Base-by-base conservation (phyloP, 2,329 filamentous ascomycete species). In the Aspergillus awamori region DNA sequence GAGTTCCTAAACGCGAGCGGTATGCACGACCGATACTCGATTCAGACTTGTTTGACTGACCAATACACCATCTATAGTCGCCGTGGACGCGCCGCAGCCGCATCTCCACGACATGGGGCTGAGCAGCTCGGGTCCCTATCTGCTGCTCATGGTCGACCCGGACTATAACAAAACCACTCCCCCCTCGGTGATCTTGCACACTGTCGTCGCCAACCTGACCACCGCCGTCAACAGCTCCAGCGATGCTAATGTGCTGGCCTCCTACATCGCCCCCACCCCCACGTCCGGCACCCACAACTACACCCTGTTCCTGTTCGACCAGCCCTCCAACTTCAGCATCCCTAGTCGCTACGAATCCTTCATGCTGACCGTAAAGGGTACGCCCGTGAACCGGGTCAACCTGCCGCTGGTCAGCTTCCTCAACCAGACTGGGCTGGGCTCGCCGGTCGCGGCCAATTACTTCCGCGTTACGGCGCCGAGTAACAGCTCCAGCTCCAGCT, bases 131-230 rank as follows among this genome's bases (percentile, higher is more conserved):
- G 20, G 43, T 13, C 43, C 43, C 43, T 48, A 48, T 24, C 43
- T 48, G 43, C 43, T 48, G 43, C 43, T 48, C 1, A 48, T 48
- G 43, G 8, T 48, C 43, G 43, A 48, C 20, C 43, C 43, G 43
- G 43, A 47, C 43, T 47, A 24, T 8, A 47, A 47, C 43, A 47
- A 47, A 47, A 48, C 43, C 43, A 48, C 43, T 26, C 43, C 43
- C 17, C 43, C 43, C 7, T 48, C 43, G 8, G 43, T 48, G 8
- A 48, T 48, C 43, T 20, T 48, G 43, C 43, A 26, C 26, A 26
- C 26, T 5, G 4, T 26, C 6, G 26, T 26, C 26, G 26, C 26
- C 26, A 26, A 26, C 26, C 26, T 26, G 26, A 26, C 26, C 6
- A 26, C 26, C 26, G 26, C 26, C 26, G 26, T 26, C 26, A 26